Evolutionary conservation across 2,329 filamentous ascomycete species (phyloP).

Genomic region (Neofusicoccum sp.): DNA sequence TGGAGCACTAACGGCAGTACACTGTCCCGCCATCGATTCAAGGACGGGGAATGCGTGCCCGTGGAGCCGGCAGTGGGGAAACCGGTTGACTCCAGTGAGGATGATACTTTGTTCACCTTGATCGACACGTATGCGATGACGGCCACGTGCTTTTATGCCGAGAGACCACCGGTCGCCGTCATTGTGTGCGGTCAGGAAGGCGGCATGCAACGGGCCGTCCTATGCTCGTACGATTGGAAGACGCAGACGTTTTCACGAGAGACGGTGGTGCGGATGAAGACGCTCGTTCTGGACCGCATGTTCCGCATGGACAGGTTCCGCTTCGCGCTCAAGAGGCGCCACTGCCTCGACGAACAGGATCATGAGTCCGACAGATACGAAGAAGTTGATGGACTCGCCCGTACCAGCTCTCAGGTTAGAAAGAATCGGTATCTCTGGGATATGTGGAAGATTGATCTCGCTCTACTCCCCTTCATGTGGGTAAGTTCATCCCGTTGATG

Average conservation of each 20-base stretch:
- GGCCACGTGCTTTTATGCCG: slow-evolving; percentile 35
- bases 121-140: slow-evolving; percentile 42
- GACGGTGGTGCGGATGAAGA: slow-evolving; percentile 41
- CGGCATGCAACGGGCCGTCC: slow-evolving; percentile 40
- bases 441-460: too few species aligned
- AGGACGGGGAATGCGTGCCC: slow-evolving; percentile 21
- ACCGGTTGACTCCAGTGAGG: not conserved
- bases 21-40: slow-evolving; percentile 26
- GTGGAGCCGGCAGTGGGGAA: not conserved
- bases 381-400: not conserved
- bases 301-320: not conserved
- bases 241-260: slow-evolving; percentile 37
- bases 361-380: not conserved
- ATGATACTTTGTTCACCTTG: slow-evolving; percentile 33
- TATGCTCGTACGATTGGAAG: slow-evolving; percentile 43
- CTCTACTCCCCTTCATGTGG: too few species aligned
- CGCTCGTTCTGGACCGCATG: slow-evolving; percentile 32
- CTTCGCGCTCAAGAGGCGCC: not conserved
- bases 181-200: slow-evolving; percentile 39
- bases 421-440: too few species aligned
- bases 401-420: too few species aligned
- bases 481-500: too few species aligned
- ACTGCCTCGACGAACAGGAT: not conserved
- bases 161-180: slow-evolving; percentile 35
- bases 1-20: slow-evolving; percentile 29